Percentiles rank a stretch among this genome's conserved stretches.
Evolutionary conservation across 805 yeast species (phyloP).

Genomic region (Zygosaccharomyces rouxii): DNA sequence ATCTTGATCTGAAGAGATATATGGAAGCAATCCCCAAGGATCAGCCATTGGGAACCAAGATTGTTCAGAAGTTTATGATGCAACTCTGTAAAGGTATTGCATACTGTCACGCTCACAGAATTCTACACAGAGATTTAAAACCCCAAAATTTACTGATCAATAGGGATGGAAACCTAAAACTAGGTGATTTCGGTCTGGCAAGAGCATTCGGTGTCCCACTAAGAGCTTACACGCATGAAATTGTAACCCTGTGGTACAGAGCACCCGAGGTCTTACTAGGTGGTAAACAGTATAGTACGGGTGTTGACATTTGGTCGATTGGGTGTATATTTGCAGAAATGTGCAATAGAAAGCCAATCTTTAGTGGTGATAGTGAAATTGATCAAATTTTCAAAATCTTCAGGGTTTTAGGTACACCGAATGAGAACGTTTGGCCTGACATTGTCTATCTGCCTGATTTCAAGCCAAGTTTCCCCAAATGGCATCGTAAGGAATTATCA

Average conservation of each 20-base stretch:
- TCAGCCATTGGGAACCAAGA: conserved; percentile 78
- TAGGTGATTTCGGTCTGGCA: conserved; percentile 96
- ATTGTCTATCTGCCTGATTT: conserved; percentile 84
- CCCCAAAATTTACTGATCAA: conserved; percentile 92
- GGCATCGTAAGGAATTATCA: conserved; percentile 85
- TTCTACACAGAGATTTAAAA: conserved; percentile 73
- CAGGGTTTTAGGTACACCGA: conserved; percentile 94
- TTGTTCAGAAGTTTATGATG: conserved; percentile 89
- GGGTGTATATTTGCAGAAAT: conserved; percentile 98
- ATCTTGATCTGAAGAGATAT: conserved; percentile 86
- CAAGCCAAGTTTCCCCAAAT: conserved; percentile 76
- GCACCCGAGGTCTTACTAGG: conserved; percentile 97
- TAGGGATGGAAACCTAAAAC: conserved; percentile 82
- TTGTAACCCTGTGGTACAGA: conserved; percentile 95
- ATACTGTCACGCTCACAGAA: conserved; percentile 60
- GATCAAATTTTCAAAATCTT: conserved; percentile 91
- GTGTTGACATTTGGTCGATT: conserved; percentile 97
- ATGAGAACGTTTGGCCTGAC: conserved; percentile 97
- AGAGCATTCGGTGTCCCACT: conserved; percentile 98
- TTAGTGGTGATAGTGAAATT: conserved; percentile 94
- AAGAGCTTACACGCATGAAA: conserved; percentile 95
- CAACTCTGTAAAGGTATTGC: conserved; percentile 85
- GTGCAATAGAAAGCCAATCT: conserved; percentile 96
- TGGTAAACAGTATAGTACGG: conserved; percentile 90
- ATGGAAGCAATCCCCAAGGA: conserved; percentile 89